Percentiles rank a stretch among this genome's conserved stretches.
These are phyloP conservation scores for Macrophomina tecta DNA, from an alignment of 2,329 filamentous ascomycete genomes.

Conservation along the genomic window DNA sequence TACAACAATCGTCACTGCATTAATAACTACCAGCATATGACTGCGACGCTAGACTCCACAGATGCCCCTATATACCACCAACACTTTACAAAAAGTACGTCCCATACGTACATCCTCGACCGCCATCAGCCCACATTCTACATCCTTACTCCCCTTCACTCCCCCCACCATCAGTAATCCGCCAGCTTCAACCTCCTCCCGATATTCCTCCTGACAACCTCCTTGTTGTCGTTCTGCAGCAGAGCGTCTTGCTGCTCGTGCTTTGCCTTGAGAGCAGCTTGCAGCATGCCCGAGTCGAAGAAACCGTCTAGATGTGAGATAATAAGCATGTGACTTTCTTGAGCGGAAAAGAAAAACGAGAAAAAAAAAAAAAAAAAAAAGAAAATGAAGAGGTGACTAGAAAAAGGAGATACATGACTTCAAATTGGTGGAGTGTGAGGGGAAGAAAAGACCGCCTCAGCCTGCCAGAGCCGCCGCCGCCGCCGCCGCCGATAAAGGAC, in stretches of 20 bases:
- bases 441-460: background rate
- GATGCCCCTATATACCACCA: background rate
- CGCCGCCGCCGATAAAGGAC: background rate
- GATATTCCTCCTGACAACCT: slow-evolving; percentile 69
- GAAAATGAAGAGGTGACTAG: background rate
- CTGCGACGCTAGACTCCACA: background rate
- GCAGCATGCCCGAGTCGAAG: slow-evolving; percentile 94
- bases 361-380: background rate
- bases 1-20: background rate
- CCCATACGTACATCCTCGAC: too few relatives aligned
- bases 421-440: background rate
- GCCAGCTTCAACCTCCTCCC: slow-evolving; percentile 75
- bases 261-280: slow-evolving; percentile 82
- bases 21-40: too few relatives aligned
- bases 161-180: slow-evolving; percentile 61
- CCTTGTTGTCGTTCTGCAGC: slow-evolving; percentile 60
- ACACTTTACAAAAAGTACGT: background rate
- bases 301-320: slow-evolving; percentile 75
- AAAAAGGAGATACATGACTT: background rate
- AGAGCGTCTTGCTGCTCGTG: slow-evolving; percentile 57
- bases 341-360: slow-evolving; percentile 1
- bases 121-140: too few relatives aligned
- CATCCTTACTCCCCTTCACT: background rate
- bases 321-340: slow-evolving; percentile 5
- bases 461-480: slow-evolving; percentile 9